Conservation (phyloP, 1,139 yeast species). For the Taiozyma sp. region DNA sequence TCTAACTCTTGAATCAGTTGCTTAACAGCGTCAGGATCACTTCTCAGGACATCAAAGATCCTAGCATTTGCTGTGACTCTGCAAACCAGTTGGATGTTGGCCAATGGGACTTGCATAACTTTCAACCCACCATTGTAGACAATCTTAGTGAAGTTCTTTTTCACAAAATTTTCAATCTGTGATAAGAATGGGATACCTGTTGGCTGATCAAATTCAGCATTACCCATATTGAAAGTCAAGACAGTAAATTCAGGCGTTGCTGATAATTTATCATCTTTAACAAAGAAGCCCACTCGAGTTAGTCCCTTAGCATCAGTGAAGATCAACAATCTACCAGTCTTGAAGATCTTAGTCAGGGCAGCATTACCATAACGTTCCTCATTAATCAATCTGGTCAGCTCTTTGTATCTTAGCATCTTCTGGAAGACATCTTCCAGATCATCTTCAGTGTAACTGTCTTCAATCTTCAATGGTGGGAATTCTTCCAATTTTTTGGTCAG, state of each 20-base stretch:
- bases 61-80: constrained; percentile 37
- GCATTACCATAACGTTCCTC: constrained; percentile 43
- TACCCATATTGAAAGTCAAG: constrained; percentile 42
- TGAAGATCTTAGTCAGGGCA: constrained; percentile 40
- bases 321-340: constrained; percentile 55
- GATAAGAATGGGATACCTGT: constrained; percentile 53
- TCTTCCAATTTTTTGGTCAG: constrained; percentile 43
- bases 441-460: constrained; percentile 35
- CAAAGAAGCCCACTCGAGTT: constrained; percentile 49
- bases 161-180: constrained; percentile 27
- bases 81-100: constrained; percentile 45
- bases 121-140: constrained; percentile 31
- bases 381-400: constrained; percentile 40
- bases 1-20: constrained; percentile 39
- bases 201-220: constrained; percentile 23
- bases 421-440: constrained; percentile 36
- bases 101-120: constrained; percentile 39
- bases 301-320: constrained; percentile 43
- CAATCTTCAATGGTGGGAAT: constrained; percentile 35
- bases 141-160: constrained; percentile 28
- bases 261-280: constrained; percentile 31
- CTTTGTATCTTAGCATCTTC: constrained; percentile 40
- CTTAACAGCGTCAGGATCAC: constrained; percentile 36
- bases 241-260: constrained; percentile 30
- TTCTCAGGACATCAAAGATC: constrained; percentile 39